Base-by-base conservation (phyloP, 306 rosid species). In the Abrus precatorius region DNA sequence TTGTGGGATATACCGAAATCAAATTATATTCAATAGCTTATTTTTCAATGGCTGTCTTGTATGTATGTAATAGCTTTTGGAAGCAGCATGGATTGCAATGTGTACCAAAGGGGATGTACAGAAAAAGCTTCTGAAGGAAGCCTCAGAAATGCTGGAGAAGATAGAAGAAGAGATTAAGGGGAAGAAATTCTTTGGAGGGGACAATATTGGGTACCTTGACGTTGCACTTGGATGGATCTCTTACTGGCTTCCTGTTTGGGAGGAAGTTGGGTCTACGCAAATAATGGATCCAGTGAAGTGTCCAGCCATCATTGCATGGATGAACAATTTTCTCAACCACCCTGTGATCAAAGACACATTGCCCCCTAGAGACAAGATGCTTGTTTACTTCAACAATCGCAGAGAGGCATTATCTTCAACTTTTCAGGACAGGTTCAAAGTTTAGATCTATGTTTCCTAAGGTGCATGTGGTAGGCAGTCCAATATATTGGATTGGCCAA, bases 221-320 rank as follows among this genome's bases (percentile, higher is more conserved):
- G 33, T 90, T 57, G 88, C 88, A 62, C 45, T 87, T 77, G 93
- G 91, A 40, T 90, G 93, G 93, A 87, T 87, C 38, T 68, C 87
- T 32, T 70, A 83, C 63, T 81, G 85, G 87, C 76, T 87, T 55
- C 93, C 91, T 8, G 11, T 87, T 74, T 85, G 47, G 41, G 88
- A 90, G 69, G 88, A 90, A 82, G 85, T 86, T 68, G 91, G 87
- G 5, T 72, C 78, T 2, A 70, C 33, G 71, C 65, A 76, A 29
- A 29, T 90, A 36, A 7, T 86, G 13, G 93, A 86, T 59, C 88
- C 91, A 0, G 4, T 28, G 41, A 84, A 74, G 77, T 90, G 40
- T 66, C 45, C 91, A 36, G 79, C 60, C 34, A 82, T 14, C n/a
- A 41, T 7, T 69, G 82, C 81, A 45, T 87, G 93, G 90, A 77